Conservation (phyloP, 352 stramenopile species). For the Phytophthora pinifolia region DNA sequence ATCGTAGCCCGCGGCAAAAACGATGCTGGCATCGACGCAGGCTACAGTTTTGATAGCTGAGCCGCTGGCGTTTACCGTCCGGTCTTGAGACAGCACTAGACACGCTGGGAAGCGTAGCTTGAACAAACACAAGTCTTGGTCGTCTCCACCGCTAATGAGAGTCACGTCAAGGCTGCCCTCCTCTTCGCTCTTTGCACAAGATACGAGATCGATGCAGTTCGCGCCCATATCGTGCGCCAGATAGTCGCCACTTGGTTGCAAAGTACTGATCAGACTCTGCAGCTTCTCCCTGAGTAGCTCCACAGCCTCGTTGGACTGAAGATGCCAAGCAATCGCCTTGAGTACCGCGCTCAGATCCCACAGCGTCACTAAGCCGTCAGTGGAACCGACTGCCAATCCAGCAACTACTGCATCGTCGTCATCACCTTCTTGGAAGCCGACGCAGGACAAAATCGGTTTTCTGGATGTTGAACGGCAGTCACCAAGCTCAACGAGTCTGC, state of each 20-base stretch:
- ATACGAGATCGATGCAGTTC: constrained; percentile 61
- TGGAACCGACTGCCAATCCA: constrained; percentile 75
- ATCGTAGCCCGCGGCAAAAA: constrained; percentile 82
- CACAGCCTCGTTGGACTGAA: constrained; percentile 15
- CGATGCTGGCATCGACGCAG: constrained; percentile 30
- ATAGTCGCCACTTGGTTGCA: constrained; percentile 53
- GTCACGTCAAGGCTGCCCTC: constrained; percentile 33
- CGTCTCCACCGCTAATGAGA: constrained; percentile 81
- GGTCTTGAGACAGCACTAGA: constrained; percentile 32
- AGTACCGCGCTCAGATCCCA: constrained; percentile 59
- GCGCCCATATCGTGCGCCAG: constrained; percentile 83
- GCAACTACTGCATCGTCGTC: constrained; percentile 18
- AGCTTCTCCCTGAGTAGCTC: constrained; percentile 21
- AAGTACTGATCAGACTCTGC: constrained; percentile 24
- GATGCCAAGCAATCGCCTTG: constrained; percentile 15
- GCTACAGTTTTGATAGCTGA: constrained; percentile 80
- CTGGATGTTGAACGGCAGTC: constrained; percentile 53
- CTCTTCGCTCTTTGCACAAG: constrained; percentile 15
- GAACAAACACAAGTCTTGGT: constrained; percentile 63
- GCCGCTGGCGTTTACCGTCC: constrained; percentile 65
- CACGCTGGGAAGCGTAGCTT: constrained; percentile 44
- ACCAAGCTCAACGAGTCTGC: constrained; percentile 44
- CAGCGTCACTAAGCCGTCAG: constrained; percentile 77
- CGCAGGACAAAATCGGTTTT: constrained; percentile 83
- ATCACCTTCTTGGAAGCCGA: constrained; percentile 35